Base-by-base conservation (phyloP, 176 grass and related monocot species). In the Tillandsia leiboldiana region DNA sequence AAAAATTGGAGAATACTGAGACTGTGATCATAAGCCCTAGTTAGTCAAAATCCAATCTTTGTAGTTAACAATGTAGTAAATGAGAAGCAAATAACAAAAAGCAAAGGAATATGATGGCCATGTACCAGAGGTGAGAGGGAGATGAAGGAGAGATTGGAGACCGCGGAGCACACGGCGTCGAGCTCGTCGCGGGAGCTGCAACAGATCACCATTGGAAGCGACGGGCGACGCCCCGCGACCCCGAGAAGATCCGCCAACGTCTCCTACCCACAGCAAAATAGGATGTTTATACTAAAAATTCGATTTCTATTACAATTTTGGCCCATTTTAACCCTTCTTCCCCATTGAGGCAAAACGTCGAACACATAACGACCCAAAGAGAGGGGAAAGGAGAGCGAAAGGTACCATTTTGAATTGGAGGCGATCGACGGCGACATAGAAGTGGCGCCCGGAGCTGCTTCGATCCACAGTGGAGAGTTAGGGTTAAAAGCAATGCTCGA, bases 171-270 rank as follows among this genome's bases (percentile, higher is more conserved):
- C 50, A 93, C 72, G 0, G 79, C 74, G 29, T 97, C 94, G 27
- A 93, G 86, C 51, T 97, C 86, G 78, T 97, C 94, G 12, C 89
- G 84, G 20, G 89, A 97, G 1, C 79, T 89, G 68, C 91, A 91
- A 63, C 94, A 86, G 22, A 87, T 26, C 11, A 77, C 77, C 20
- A 90, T 87, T 2, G 89, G 82, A 3, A 97, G 82, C n/a, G 79
- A 81, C 3, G 79, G 71, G 2, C 79, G 86, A 33, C 79, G 84
- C 1, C 87, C 89, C 0, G 84, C 54, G 47, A 97, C 84, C 0
- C 83, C 87, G 0, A 97, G 82, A 66, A 97, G 94, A 51, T 97
- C 94, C 74, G 90, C 49, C 17, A 97, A 68, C 0, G 94, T 97
- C 77, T 86, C 86, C 94, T 97, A 58, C 74, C 9, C 57, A 26